These are phyloP conservation scores for Collybiopsis confluens DNA, from an alignment of 768 basidiomycete genomes.

Conservation along the genomic window DNA sequence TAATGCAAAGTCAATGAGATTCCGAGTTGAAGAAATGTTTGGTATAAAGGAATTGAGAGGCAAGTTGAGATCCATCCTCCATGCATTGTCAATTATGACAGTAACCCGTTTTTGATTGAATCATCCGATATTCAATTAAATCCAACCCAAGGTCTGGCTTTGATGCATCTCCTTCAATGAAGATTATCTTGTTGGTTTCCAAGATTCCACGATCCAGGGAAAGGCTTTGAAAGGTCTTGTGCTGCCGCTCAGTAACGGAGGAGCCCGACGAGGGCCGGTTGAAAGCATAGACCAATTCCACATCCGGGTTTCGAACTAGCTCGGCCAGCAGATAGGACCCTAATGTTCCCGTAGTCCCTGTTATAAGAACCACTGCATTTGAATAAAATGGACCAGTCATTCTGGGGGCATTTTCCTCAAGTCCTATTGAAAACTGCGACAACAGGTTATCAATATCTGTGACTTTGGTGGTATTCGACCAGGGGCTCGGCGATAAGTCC, in stretches of 20 bases:
- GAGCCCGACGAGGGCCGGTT: conserved; percentile 6
- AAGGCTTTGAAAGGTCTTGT: conserved; percentile 16
- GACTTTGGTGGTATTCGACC: too few relatives aligned
- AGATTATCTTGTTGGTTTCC: conserved; percentile 18
- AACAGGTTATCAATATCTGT: too few relatives aligned
- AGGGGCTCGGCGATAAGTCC: too few relatives aligned
- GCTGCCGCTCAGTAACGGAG: conserved; percentile 14
- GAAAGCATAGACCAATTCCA: conserved; percentile 16
- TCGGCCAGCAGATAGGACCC: conserved; percentile 20
- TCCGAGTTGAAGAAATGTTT: conserved; percentile 21
- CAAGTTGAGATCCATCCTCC: conserved; percentile 28
- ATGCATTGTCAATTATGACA: conserved; percentile 16
- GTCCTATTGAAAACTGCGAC: neutral
- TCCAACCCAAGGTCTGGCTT: conserved; percentile 18
- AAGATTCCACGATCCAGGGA: conserved; percentile 14
- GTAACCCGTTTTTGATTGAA: conserved; percentile 16
- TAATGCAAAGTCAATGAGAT: conserved; percentile 15
- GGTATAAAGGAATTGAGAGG: conserved; percentile 26
- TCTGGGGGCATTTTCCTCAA: neutral
- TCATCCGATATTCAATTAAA: neutral
- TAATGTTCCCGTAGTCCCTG: conserved; percentile 27
- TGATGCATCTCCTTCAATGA: conserved; percentile 19
- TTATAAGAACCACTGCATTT: conserved; percentile 19
- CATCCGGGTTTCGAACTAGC: conserved; percentile 14
- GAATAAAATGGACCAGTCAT: neutral